Percentiles rank a stretch among this genome's conserved stretches.
phyloP scores from a whole-genome alignment of 352 stramenopile genomes.

The Plasmopara halstedii region DNA sequence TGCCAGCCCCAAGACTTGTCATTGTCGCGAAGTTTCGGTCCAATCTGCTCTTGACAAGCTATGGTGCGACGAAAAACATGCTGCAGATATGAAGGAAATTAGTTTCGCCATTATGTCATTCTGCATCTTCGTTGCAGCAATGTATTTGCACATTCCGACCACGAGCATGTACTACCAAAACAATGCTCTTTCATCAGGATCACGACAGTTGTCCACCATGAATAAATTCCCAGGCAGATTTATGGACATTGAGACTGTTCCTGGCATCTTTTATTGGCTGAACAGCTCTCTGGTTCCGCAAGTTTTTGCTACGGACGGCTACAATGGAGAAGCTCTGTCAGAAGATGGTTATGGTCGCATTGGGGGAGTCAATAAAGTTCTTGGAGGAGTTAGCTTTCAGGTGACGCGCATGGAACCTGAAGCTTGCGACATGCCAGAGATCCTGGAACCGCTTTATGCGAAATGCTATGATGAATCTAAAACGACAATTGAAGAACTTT shows the following conservation, averaged over 20 bases:
- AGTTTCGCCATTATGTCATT: slow-evolving; percentile 29
- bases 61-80: slow-evolving; percentile 34
- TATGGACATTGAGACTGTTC: slow-evolving; percentile 21
- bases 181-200: slow-evolving; percentile 20
- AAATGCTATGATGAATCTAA: slow-evolving; percentile 3
- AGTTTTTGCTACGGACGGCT: slow-evolving; percentile 38
- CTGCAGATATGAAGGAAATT: slow-evolving; percentile 24
- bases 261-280: slow-evolving; percentile 38
- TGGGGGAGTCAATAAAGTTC: slow-evolving; percentile 27
- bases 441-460: slow-evolving; percentile 2
- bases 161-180: slow-evolving; percentile 27
- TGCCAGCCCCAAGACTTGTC: neutral
- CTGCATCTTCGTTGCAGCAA: slow-evolving; percentile 30
- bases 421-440: slow-evolving; percentile 4
- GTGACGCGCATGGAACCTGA: slow-evolving; percentile 4
- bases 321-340: slow-evolving; percentile 26
- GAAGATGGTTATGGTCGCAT: slow-evolving; percentile 23
- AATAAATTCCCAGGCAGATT: slow-evolving; percentile 23
- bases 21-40: slow-evolving; percentile 5
- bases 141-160: slow-evolving; percentile 36
- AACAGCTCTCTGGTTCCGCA: slow-evolving; percentile 29
- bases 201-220: slow-evolving; percentile 9
- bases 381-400: slow-evolving; percentile 29
- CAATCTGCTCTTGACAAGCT: slow-evolving; percentile 24
- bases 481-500: neutral